Percentiles rank a stretch among this genome's conserved stretches.
Evolutionary conservation across 352 stramenopile species (phyloP).

Genomic region (Pythium plurisporium): DNA sequence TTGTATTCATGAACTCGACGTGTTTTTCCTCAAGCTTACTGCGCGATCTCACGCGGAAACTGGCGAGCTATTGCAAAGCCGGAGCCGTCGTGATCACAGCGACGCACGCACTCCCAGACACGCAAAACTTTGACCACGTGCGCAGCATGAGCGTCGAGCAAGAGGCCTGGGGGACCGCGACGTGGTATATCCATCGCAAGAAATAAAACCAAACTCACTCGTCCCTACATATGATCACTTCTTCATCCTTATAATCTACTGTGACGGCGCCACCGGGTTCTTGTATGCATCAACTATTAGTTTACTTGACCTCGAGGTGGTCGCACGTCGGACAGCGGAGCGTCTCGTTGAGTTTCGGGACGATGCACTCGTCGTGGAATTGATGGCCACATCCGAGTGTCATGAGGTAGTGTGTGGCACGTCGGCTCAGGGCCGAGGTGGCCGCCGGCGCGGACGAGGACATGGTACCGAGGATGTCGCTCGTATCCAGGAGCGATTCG

Average conservation of each 20-base stretch:
- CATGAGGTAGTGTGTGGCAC: conserved; percentile 56
- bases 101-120: conserved; percentile 45
- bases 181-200: conserved; percentile 51
- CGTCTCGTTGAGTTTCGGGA: conserved; percentile 69
- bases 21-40: conserved; percentile 80
- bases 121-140: conserved; percentile 40
- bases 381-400: conserved; percentile 69
- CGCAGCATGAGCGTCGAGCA: conserved; percentile 43
- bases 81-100: conserved; percentile 59
- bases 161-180: conserved; percentile 53
- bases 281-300: neutral
- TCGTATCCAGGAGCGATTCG: conserved; percentile 14
- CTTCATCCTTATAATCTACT: too few relatives aligned
- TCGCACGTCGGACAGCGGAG: conserved; percentile 63
- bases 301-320: conserved; percentile 33
- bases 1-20: conserved; percentile 90
- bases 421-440: conserved; percentile 8
- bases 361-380: conserved; percentile 84
- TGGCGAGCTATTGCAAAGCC: conserved; percentile 41
- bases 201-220: conserved; percentile 21
- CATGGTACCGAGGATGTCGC: neutral
- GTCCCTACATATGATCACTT: too few relatives aligned
- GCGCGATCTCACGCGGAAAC: conserved; percentile 39
- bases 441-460: conserved; percentile 10
- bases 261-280: too few relatives aligned